A percentile compares a stretch with the other conserved stretches of the same genome.
Conservation (phyloP, 805 yeast species). For the Metschnikowia chrysomelidarum region DNA sequence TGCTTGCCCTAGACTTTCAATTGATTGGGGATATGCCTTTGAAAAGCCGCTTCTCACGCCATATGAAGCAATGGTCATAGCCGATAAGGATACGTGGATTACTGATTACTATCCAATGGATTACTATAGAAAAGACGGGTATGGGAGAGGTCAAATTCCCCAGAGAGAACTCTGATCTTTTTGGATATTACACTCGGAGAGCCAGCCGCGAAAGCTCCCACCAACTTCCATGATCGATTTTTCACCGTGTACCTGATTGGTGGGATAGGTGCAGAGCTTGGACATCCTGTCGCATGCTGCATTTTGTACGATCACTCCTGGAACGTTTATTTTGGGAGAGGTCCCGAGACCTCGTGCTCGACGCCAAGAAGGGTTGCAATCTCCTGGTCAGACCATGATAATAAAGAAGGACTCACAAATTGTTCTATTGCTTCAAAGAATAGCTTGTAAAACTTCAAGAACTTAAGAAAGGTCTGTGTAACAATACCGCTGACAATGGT, state of each 20-base stretch:
- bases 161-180: slow-evolving; percentile 1
- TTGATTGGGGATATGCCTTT: slow-evolving; percentile 99
- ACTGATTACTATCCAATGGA: slow-evolving; percentile 89
- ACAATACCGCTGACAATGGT: slow-evolving; percentile 55
- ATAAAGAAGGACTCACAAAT: slow-evolving; percentile 31
- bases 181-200: too few species aligned
- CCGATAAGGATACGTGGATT: slow-evolving; percentile 69
- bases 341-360: slow-evolving; percentile 46
- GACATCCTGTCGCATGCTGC: too few species aligned
- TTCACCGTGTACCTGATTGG: too few species aligned
- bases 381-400: slow-evolving; percentile 57
- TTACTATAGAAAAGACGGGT: slow-evolving; percentile 85
- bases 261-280: too few species aligned
- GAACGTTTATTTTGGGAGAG: slow-evolving; percentile 6
- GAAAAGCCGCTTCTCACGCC: slow-evolving; percentile 90
- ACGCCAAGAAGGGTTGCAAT: slow-evolving; percentile 72
- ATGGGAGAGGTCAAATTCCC: slow-evolving; percentile 84
- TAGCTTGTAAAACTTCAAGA: slow-evolving; percentile 47
- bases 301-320: not conserved
- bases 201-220: too few species aligned
- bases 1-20: slow-evolving; percentile 93
- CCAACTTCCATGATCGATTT: too few species aligned
- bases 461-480: slow-evolving; percentile 46
- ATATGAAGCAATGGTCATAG: slow-evolving; percentile 90
- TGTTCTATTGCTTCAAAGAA: slow-evolving; percentile 36